Evolutionary conservation across 768 basidiomycete species (phyloP), one percentile per base, ranked within the genome.

Genomic region (Coprinopsis sp.): DNA sequence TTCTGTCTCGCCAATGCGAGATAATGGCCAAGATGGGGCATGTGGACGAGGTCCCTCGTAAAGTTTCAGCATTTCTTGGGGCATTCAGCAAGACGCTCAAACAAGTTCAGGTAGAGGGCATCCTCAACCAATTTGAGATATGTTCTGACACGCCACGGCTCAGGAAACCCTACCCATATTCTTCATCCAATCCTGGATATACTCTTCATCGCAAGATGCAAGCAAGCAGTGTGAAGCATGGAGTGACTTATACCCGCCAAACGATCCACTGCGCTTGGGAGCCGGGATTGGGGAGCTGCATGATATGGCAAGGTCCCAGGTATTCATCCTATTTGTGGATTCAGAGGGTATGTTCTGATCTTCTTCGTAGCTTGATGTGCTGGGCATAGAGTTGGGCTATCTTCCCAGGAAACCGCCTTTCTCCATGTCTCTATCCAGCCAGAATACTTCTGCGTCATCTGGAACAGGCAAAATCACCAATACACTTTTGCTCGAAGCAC

Each of bases 111-210:
- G 90, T 84, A 44, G 39, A 68, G 50, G 3, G 28, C 33, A 6
- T 53, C 44, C 28, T 19, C 19, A 22, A 46, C 13, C 30, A 22
- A 52, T 43, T 22, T 19, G 13, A 4, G 36, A 28, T 28, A 33
- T 18, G n/a, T 14, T 50, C 46, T 53, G 44, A 50, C 25, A 36
- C 51, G 22, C 7, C 49, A 57, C 51, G 33, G 53, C 13, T 22
- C 49, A 83, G 78, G 60, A 57, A 27, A 73, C 69, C 3, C 67
- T 87, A 19, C 76, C 86, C 0, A 67, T 70, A 14, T 79, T 84
- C 58, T 96, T 95, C 60, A 72, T 96, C 27, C 90, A 96, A 60
- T 85, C 89, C 0, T 99, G 96, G 96, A 85, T 79, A 27, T 97
- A 91, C 64, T 91, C 88, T 14, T 91, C 93, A 0, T 83, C 91